These are phyloP conservation scores for Leccinum variicolor DNA, from an alignment of 768 basidiomycete genomes.

Conservation along the genomic window DNA sequence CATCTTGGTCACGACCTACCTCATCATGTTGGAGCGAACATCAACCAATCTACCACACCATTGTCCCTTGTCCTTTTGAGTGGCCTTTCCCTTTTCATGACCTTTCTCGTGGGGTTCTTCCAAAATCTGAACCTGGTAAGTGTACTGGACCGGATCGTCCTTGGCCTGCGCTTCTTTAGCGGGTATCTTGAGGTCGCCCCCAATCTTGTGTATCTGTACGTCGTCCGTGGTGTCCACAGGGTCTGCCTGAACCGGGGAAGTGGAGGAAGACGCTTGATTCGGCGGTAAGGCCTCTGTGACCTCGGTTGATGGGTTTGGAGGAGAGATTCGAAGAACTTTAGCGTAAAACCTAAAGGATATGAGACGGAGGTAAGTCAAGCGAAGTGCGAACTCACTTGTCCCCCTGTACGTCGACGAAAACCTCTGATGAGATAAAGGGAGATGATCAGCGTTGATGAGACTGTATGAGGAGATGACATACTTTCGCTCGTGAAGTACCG, in stretches of 20 bases:
- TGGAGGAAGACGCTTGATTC: conserved; percentile 36
- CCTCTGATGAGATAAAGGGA: conserved; percentile 45
- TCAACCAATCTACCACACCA: conserved; percentile 80
- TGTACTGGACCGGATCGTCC: conserved; percentile 82
- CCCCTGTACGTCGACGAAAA: conserved; percentile 83
- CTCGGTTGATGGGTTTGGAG: conserved; percentile 53
- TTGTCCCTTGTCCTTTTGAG: conserved; percentile 57
- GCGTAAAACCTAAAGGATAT: conserved; percentile 66
- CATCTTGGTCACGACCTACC: conserved; percentile 44
- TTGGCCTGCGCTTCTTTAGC: conserved; percentile 62
- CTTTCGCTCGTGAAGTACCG: conserved; percentile 91
- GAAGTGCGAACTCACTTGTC: conserved; percentile 61
- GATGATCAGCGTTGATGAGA: conserved; percentile 14
- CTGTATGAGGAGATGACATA: conserved; percentile 40
- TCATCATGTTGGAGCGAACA: conserved; percentile 76
- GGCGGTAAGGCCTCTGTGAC: conserved; percentile 32
- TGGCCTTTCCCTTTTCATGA: conserved; percentile 54
- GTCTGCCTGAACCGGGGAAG: conserved; percentile 43
- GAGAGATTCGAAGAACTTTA: conserved; percentile 73
- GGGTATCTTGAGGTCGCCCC: conserved; percentile 74
- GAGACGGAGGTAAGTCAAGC: conserved; percentile 12
- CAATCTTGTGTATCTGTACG: conserved; percentile 61
- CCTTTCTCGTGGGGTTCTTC: conserved; percentile 72
- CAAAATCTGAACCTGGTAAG: conserved; percentile 84
- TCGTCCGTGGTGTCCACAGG: conserved; percentile 48